These are phyloP conservation scores for Myochromella boudieri DNA, from an alignment of 768 basidiomycete species.

Conservation along the genomic window DNA sequence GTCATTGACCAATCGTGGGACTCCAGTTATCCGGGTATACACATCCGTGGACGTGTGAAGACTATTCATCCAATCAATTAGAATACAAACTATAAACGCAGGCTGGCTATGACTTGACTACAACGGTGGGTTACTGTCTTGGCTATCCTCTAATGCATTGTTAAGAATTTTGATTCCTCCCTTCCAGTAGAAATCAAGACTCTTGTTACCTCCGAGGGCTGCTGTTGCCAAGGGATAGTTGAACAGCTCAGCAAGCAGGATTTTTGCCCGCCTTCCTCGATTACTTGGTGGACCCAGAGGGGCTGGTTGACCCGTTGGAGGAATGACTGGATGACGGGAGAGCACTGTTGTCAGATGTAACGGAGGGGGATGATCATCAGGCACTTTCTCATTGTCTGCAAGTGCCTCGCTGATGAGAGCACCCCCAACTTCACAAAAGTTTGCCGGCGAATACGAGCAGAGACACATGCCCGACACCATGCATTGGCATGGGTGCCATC, in stretches of 20 bases:
- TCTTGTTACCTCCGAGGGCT: too few relatives aligned
- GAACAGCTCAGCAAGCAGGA: background rate
- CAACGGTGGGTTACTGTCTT: too few relatives aligned
- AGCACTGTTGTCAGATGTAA: too few relatives aligned
- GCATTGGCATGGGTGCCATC: background rate
- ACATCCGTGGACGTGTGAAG: background rate
- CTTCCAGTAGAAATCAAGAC: too few relatives aligned
- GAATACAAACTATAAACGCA: background rate
- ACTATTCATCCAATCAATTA: background rate
- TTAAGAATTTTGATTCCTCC: background rate
- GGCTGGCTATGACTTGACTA: background rate
- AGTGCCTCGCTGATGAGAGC: too few relatives aligned
- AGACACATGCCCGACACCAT: slow-evolving; percentile 1
- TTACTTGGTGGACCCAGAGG: background rate
- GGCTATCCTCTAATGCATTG: background rate
- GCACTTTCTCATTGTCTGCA: too few relatives aligned
- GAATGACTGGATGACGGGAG: too few relatives aligned
- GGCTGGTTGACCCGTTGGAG: background rate
- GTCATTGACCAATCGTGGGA: background rate
- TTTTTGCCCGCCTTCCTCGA: background rate
- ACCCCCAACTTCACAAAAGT: background rate
- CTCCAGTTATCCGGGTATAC: background rate
- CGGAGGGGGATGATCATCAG: too few relatives aligned
- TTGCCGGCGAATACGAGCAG: background rate
- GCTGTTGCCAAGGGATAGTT: background rate